phyloP scores from a whole-genome alignment of 495 filamentous ascomycete genomes.

The Hypoxylon trugodes region DNA sequence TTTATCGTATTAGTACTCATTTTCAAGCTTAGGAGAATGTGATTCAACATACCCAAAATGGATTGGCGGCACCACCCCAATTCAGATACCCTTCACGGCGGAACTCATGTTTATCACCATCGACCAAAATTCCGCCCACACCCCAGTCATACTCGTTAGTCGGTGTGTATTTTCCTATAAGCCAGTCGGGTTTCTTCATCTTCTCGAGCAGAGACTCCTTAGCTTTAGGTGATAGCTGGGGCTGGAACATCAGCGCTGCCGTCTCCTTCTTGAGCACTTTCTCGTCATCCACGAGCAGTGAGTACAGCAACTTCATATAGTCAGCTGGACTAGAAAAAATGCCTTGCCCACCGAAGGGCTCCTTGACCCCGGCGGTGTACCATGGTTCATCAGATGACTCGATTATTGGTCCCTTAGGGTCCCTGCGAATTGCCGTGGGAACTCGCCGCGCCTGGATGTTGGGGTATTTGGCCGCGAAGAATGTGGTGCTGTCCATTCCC shows the following conservation, averaged over 20 bases:
- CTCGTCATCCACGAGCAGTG: conserved; percentile 42
- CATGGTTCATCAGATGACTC: background rate
- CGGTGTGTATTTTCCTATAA: conserved; percentile 14
- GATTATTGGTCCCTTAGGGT: background rate
- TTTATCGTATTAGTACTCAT: background rate
- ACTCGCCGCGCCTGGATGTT: conserved; percentile 9
- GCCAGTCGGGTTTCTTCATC: conserved; percentile 15
- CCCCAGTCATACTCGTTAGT: conserved; percentile 36
- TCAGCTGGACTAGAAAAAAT: conserved; percentile 14
- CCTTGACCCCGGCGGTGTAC: background rate
- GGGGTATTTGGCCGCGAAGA: conserved; percentile 38
- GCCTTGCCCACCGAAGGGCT: conserved; percentile 30
- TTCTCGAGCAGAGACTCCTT: conserved; percentile 13
- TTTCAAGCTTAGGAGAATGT: background rate
- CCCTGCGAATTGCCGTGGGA: conserved; percentile 3
- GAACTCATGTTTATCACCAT: conserved; percentile 36
- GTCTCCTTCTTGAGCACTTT: conserved; percentile 30
- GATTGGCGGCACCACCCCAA: conserved; percentile 41
- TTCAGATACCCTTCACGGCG: conserved; percentile 31
- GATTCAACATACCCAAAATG: conserved; percentile 32
- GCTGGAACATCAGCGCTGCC: conserved; percentile 14
- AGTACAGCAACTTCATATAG: conserved; percentile 29
- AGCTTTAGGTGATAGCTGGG: conserved; percentile 26
- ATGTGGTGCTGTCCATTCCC: conserved; percentile 38
- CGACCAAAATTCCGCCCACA: conserved; percentile 25